Evolutionary conservation across 1,284 basidiomycete genomes (phyloP), one percentile per base, ranked within the genome.

Genomic region (Polyporus tsugae): DNA sequence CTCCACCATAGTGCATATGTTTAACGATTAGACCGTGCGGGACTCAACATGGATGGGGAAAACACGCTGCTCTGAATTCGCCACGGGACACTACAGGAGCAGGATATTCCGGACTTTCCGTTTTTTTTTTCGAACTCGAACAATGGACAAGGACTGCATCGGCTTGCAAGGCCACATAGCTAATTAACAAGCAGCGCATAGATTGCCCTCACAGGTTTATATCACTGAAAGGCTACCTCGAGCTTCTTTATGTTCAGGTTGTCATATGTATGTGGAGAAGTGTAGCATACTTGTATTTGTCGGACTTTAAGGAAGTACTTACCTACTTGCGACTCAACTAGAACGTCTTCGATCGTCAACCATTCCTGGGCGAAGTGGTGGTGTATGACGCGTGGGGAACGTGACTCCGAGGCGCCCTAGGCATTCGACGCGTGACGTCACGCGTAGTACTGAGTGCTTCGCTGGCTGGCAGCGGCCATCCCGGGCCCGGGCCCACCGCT

Each of bases 371-470:
- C n/a, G n/a, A n/a, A n/a, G n/a, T n/a, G n/a, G n/a, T n/a, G n/a
- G n/a, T n/a, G n/a, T n/a, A n/a, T n/a, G n/a, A 42, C 41, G 41
- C 41, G 41, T 42, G n/a, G 13, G 41, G 41, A 42, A 42, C 15
- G 13, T 15, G 41, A 4, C 2, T 2, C 5, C 6, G 41, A 44
- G 42, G 17, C 42, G 42, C 42, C 13, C 46, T 25, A 17, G 22
- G 19, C 55, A 19, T 3, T 39, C 10, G 10, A 60, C 59, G 59
- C 59, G 59, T 60, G 59, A 60, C 59, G 59, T 60, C 39, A 60
- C 39, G 59, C 59, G 59, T 44, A 13, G 25, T 22, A 22, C 17
- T 25, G 39, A 41, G 36, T 29, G 46, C 46, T 49, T 49, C 25
- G 39, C 33, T 42, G 39, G 36, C 58, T 41, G 53, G 53, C n/a